These are phyloP conservation scores for Pachyrhizus erosus DNA, from an alignment of 306 rosid species.

Conservation along the genomic window DNA sequence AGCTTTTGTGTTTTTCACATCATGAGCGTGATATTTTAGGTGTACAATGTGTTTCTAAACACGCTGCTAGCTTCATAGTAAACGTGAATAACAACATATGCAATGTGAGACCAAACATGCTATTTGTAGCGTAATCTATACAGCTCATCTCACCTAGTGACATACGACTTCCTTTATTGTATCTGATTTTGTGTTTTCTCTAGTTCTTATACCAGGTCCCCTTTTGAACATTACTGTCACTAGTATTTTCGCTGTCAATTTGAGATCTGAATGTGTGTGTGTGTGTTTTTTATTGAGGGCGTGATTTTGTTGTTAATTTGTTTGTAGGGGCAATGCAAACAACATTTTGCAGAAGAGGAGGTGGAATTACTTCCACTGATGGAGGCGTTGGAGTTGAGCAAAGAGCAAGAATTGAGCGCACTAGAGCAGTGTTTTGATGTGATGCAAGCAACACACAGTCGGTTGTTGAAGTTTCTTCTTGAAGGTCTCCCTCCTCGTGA, in stretches of 20 bases:
- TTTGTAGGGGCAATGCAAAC: conserved; percentile 64
- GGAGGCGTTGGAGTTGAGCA: conserved; percentile 83
- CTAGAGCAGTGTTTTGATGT: conserved; percentile 72
- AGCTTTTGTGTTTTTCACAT: background rate
- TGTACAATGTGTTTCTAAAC: background rate
- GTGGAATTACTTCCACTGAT: conserved; percentile 67
- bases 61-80: background rate
- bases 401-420: conserved; percentile 58
- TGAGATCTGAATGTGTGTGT: background rate
- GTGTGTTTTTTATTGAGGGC: background rate
- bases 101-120: no score
- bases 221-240: background rate
- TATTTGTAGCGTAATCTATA: no score
- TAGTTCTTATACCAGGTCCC: background rate
- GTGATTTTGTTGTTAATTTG: conserved; percentile 8
- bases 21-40: background rate
- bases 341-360: conserved; percentile 85
- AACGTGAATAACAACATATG: no score
- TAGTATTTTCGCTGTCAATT: background rate
- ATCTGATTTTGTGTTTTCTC: background rate
- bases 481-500: conserved; percentile 77
- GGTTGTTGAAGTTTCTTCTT: conserved; percentile 68
- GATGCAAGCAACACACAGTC: conserved; percentile 82
- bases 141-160: no score
- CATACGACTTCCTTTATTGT: no score